phyloP scores from a whole-genome alignment of 2,329 filamentous ascomycete species.

The Fusarium mexicanum region DNA sequence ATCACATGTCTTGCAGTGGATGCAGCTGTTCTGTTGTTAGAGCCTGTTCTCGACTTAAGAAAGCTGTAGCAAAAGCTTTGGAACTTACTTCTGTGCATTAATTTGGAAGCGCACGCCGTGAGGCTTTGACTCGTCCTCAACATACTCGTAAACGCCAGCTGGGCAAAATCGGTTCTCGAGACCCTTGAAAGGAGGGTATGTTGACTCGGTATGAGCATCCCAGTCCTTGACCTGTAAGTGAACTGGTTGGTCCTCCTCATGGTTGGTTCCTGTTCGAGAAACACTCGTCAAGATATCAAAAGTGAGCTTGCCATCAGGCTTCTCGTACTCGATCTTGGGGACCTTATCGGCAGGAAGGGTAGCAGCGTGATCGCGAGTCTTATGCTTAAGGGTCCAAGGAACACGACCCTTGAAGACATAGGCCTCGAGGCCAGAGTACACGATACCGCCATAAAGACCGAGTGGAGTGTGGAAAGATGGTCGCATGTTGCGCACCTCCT shows the following conservation, averaged over 20 bases:
- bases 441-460: constrained; percentile 86
- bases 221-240: constrained; percentile 95
- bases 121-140: constrained; percentile 88
- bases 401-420: constrained; percentile 84
- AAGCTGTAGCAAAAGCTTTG: background rate
- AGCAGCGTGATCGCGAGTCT: constrained; percentile 76
- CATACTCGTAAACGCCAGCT: constrained; percentile 96
- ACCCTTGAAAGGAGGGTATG: constrained; percentile 89
- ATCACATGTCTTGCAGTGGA: constrained; percentile 99
- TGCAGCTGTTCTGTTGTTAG: constrained; percentile 71
- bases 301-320: constrained; percentile 92
- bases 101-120: constrained; percentile 96
- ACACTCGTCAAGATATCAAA: constrained; percentile 98
- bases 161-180: constrained; percentile 97
- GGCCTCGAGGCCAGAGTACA: constrained; percentile 94
- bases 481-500: constrained; percentile 96
- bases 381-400: constrained; percentile 94
- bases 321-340: constrained; percentile 93
- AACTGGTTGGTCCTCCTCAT: constrained; percentile 97
- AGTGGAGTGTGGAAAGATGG: constrained; percentile 91
- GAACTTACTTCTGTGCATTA: constrained; percentile 93
- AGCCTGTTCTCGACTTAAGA: background rate
- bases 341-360: constrained; percentile 84
- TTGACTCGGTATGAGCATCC: constrained; percentile 85
- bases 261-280: constrained; percentile 94